A percentile compares a stretch with the other conserved stretches of the same genome.
Evolutionary conservation across 768 basidiomycete species (phyloP).

Genomic region (Porphyrellus cyaneotinctus): DNA sequence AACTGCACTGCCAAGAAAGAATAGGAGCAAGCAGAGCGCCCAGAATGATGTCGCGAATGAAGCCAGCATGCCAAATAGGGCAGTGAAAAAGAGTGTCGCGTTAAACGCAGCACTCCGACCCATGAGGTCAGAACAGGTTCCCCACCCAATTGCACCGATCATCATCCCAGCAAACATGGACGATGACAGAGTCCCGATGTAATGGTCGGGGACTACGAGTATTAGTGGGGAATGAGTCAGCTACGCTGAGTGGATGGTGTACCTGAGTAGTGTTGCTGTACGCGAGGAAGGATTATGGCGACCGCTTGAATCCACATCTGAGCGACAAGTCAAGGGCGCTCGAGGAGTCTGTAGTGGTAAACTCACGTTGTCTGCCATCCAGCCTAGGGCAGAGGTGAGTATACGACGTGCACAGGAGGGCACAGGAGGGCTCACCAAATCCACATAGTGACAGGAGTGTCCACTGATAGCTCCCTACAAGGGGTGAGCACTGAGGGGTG

Average conservation of each 20-base stretch:
- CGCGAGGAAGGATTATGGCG: conserved; percentile 92
- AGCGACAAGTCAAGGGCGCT: conserved; percentile 26
- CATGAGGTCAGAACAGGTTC: conserved; percentile 85
- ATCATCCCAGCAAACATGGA: conserved; percentile 98
- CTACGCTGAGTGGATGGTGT: conserved; percentile 20
- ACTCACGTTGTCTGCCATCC: conserved; percentile 89
- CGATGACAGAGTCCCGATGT: conserved; percentile 79
- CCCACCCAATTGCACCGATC: conserved; percentile 90
- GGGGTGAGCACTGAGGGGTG: neutral
- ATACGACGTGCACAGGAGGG: neutral
- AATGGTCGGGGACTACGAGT: conserved; percentile 59
- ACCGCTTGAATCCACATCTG: conserved; percentile 94
- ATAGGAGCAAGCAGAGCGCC: conserved; percentile 70
- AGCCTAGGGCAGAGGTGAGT: conserved; percentile 46
- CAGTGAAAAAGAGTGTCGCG: conserved; percentile 83
- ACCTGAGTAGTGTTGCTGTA: conserved; percentile 86
- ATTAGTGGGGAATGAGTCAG: conserved; percentile 15
- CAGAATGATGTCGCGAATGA: conserved; percentile 69
- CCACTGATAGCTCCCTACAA: conserved; percentile 73
- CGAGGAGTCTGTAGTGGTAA: neutral
- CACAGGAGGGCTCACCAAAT: conserved; percentile 56
- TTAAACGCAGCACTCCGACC: conserved; percentile 92
- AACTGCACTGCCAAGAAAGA: conserved; percentile 88
- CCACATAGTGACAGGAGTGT: conserved; percentile 79
- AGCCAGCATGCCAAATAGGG: conserved; percentile 80